phyloP scores from a whole-genome alignment of 805 yeast species.

The Ogataea kodamae region DNA sequence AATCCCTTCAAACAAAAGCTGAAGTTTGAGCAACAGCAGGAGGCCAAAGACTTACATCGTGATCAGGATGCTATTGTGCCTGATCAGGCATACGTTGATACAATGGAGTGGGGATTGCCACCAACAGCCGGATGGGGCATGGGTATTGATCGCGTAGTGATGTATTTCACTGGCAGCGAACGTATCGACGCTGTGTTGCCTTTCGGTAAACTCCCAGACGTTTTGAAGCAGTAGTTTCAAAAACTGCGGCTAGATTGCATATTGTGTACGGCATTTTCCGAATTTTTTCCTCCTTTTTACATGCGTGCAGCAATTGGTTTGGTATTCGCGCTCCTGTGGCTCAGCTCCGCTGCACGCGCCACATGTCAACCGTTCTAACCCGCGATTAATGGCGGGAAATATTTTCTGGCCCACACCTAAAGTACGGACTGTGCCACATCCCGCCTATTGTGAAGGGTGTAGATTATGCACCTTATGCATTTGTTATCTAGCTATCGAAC shows the following conservation, averaged over 20 bases:
- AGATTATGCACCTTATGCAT: not conserved
- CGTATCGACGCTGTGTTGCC: slow-evolving; percentile 74
- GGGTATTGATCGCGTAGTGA: slow-evolving; percentile 84
- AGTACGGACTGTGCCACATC: too few relatives aligned
- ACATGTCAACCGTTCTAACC: too few relatives aligned
- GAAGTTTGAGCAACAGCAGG: slow-evolving; percentile 62
- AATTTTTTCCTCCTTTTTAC: too few relatives aligned
- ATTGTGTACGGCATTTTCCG: slow-evolving; percentile 3
- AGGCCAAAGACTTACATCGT: slow-evolving; percentile 40
- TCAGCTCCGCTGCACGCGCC: too few relatives aligned
- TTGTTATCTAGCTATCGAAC: slow-evolving; percentile 2
- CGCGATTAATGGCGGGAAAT: too few relatives aligned
- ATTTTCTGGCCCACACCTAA: too few relatives aligned
- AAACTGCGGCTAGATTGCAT: not conserved
- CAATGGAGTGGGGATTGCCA: slow-evolving; percentile 91
- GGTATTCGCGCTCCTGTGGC: too few relatives aligned
- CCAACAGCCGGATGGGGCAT: slow-evolving; percentile 99
- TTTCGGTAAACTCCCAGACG: slow-evolving; percentile 74
- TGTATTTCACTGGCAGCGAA: slow-evolving; percentile 63
- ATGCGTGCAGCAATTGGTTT: too few relatives aligned
- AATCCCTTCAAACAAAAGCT: slow-evolving; percentile 66
- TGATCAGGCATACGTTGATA: slow-evolving; percentile 65
- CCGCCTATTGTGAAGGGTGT: too few relatives aligned
- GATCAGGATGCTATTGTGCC: slow-evolving; percentile 67
- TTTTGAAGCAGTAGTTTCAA: slow-evolving; percentile 59